These are phyloP conservation scores for Aphanomyces euteiches DNA, from an alignment of 352 stramenopile genomes.

Conservation along the genomic window DNA sequence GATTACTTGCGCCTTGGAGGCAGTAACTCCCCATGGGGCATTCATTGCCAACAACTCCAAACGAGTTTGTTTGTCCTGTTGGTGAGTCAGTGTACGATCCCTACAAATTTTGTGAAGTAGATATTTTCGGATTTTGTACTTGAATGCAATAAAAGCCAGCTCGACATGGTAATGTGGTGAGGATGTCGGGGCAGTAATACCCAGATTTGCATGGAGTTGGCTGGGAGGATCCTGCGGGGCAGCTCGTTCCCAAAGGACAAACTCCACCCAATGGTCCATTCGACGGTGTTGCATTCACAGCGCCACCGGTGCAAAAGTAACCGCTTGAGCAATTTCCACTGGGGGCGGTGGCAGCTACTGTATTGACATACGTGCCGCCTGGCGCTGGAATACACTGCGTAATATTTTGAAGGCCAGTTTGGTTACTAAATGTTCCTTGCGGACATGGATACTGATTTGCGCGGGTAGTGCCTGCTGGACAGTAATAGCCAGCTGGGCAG, in stretches of 20 bases:
- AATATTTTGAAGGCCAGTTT: constrained; percentile 6
- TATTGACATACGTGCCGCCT: constrained; percentile 22
- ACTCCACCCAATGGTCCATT: constrained; percentile 6
- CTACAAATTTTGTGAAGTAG: constrained; percentile 1
- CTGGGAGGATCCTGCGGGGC: constrained; percentile 70
- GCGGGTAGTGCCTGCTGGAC: constrained; percentile 48
- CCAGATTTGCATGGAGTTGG: constrained; percentile 79
- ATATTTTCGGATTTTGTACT: background rate
- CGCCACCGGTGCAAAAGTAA: constrained; percentile 65
- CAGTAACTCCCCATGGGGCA: constrained; percentile 77
- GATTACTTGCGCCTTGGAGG: constrained; percentile 67
- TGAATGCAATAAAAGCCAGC: constrained; percentile 87
- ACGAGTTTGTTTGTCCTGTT: constrained; percentile 64
- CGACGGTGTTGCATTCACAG: constrained; percentile 30
- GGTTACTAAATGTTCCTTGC: constrained; percentile 57
- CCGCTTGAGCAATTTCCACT: constrained; percentile 59
- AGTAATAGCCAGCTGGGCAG: constrained; percentile 63
- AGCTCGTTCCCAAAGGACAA: constrained; percentile 66
- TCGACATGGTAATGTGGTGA: constrained; percentile 62
- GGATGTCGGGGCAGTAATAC: constrained; percentile 75
- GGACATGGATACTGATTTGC: constrained; percentile 52
- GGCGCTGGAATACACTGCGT: background rate
- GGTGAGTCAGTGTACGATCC: constrained; percentile 72
- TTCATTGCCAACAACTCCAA: constrained; percentile 69
- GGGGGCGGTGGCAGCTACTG: constrained; percentile 41